Evolutionary conservation across 2,329 filamentous ascomycete genomes (phyloP), one percentile per base, ranked within the genome.

Genomic region (Pleochaeta shiraiana): DNA sequence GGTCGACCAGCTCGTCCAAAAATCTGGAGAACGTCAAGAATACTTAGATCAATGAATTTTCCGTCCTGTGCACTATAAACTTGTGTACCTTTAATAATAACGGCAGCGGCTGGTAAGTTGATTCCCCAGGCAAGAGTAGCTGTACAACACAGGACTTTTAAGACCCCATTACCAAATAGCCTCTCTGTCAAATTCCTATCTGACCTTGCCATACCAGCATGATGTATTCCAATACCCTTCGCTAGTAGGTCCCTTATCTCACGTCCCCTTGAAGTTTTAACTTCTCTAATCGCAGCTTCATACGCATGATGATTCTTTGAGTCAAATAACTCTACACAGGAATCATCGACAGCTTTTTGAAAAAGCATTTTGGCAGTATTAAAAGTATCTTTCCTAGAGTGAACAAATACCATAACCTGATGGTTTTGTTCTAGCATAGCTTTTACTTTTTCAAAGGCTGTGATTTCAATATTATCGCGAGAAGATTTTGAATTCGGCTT

Each of bases 391-490:
- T 95, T 91, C 30, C 93, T 82, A 0, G 92, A 96, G 74, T 98
- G 95, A 12, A 98, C 95, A 74, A 99, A 98, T 0, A 99, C 92
- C 95, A 99, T 98, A 68, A 98, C 82, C 74, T 98, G 93, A 71
- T 99, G 93, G n/a, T 88, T 91, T 65, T 80, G 78, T 72, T 90
- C 83, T 2, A 98, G 79, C 91, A 98, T 96, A 63, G 93, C 87
- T 69, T 85, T 86, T 59, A 96, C 90, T 73, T 99, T 99, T 69
- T 97, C 91, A 72, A 95, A 98, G 0, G 90, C 84, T 2, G 90
- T 85, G 28, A 80, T 80, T 69, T 98, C 93, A 31, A 98, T 78
- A 68, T 97, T 97, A 43, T 96, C 92, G 65, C 88, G 85, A 9
- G 88, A 91, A 66, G 85, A 82, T 72, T 86, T 93, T 28, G 83